Conservation (phyloP, 2,329 filamentous ascomycete genomes). For the Ilyonectria robusta region DNA sequence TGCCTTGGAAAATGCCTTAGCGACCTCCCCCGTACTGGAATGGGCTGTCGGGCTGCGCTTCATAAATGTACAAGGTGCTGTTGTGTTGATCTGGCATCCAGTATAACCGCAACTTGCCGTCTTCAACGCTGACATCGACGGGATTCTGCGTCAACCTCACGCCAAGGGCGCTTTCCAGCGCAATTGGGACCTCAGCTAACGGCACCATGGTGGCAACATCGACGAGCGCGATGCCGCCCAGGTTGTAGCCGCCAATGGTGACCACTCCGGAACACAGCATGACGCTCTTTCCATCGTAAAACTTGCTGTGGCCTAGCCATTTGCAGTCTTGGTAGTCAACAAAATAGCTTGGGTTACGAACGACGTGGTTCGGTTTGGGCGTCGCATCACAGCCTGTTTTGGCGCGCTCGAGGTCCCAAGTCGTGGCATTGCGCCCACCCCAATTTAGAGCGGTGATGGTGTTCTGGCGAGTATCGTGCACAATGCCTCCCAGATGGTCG, state of each 20-base stretch:
- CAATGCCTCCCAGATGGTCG: constrained; percentile 63
- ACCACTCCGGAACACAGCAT: constrained; percentile 65
- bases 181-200: constrained; percentile 61
- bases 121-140: constrained; percentile 60
- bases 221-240: constrained; percentile 64
- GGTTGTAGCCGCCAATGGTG: constrained; percentile 50
- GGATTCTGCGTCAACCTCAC: constrained; percentile 63
- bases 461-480: constrained; percentile 56
- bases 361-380: constrained; percentile 34
- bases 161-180: constrained; percentile 56
- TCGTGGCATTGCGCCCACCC: constrained; percentile 59
- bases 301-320: constrained; percentile 58
- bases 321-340: constrained; percentile 68
- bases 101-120: constrained; percentile 61
- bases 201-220: constrained; percentile 61
- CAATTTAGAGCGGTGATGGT: constrained; percentile 60
- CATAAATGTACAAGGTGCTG: constrained; percentile 63
- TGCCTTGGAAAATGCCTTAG: background rate
- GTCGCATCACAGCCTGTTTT: constrained; percentile 37
- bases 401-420: constrained; percentile 49
- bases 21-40: constrained; percentile 40
- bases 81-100: constrained; percentile 63
- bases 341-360: constrained; percentile 59
- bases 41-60: constrained; percentile 51
- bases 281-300: constrained; percentile 55